A percentile compares a stretch with the other conserved stretches of the same genome.
Conservation (phyloP, 2,329 filamentous ascomycete species). For the Leptographium radiaticola region DNA sequence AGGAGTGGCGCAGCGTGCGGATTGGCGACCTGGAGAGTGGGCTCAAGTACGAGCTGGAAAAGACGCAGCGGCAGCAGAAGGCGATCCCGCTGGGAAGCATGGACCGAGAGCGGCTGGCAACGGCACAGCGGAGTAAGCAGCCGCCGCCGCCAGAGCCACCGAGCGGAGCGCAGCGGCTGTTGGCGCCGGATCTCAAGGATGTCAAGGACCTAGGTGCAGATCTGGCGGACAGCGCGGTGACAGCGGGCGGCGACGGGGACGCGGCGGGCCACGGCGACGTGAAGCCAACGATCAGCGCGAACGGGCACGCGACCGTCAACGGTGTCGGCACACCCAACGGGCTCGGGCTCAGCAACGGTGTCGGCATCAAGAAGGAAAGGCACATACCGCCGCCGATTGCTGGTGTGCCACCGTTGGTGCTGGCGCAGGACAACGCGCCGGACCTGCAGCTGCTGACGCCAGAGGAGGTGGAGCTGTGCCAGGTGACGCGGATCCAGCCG, state of each 20-base stretch:
- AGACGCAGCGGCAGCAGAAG: slow-evolving; percentile 60
- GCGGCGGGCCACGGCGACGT: slow-evolving; percentile 15
- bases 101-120: slow-evolving; percentile 66
- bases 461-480: slow-evolving; percentile 79
- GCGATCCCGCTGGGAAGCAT: slow-evolving; percentile 63
- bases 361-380: slow-evolving; percentile 31
- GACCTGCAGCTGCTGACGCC: slow-evolving; percentile 77
- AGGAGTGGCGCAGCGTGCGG: slow-evolving; percentile 80
- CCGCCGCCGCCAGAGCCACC: slow-evolving; percentile 59
- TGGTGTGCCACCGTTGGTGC: slow-evolving; percentile 48
- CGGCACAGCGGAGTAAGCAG: slow-evolving; percentile 55
- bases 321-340: slow-evolving; percentile 27
- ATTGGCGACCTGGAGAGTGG: slow-evolving; percentile 77
- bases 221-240: slow-evolving; percentile 23
- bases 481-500: slow-evolving; percentile 69
- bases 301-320: not conserved
- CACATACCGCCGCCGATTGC: slow-evolving; percentile 42
- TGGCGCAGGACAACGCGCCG: slow-evolving; percentile 62
- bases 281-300: not conserved
- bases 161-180: slow-evolving; percentile 63
- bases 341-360: not conserved
- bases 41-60: slow-evolving; percentile 88
- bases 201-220: slow-evolving; percentile 31
- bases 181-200: slow-evolving; percentile 33
- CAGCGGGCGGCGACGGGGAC: not conserved